Conservation (phyloP, 768 basidiomycete species). For the Leccinum fibrillosum region DNA sequence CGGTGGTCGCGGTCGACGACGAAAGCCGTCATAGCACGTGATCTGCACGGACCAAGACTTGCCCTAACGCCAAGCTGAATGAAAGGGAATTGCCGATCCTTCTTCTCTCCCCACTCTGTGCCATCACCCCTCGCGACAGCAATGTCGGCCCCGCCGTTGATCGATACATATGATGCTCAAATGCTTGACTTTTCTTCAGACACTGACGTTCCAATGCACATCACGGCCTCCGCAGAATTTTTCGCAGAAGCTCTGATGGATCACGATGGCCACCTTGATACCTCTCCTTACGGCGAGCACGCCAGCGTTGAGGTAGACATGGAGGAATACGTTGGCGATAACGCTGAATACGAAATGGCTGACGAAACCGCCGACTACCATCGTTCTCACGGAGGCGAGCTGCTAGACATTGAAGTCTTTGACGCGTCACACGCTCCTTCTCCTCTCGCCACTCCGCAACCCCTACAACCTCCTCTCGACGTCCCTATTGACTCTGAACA, state of each 20-base stretch:
- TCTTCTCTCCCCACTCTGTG: constrained; percentile 13
- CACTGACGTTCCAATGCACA: constrained; percentile 59
- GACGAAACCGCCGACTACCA: constrained; percentile 31
- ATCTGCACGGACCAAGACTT: constrained; percentile 29
- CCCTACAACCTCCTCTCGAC: constrained; percentile 15
- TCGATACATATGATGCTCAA: constrained; percentile 58
- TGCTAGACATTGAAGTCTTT: constrained; percentile 40
- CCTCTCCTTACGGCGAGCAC: constrained; percentile 29
- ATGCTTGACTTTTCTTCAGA: constrained; percentile 62
- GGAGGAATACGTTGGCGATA: constrained; percentile 49
- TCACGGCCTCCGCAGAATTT: constrained; percentile 39
- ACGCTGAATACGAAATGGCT: constrained; percentile 47
- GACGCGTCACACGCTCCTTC: constrained; percentile 36
- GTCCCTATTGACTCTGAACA: constrained; percentile 17
- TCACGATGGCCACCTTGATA: constrained; percentile 42
- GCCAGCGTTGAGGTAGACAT: constrained; percentile 63
- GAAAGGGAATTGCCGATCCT: constrained; percentile 15
- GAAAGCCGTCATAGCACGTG: constrained; percentile 21
- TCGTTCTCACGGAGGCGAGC: constrained; percentile 24
- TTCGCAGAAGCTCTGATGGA: constrained; percentile 60
- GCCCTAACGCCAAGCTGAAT: constrained; percentile 23
- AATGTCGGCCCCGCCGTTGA: constrained; percentile 29
- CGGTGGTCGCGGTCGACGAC: background rate
- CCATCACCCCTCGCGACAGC: constrained; percentile 11
- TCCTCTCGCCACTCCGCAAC: constrained; percentile 19